These are phyloP conservation scores for Paxillus ammoniavirescens DNA, from an alignment of 768 basidiomycete genomes.

Conservation along the genomic window DNA sequence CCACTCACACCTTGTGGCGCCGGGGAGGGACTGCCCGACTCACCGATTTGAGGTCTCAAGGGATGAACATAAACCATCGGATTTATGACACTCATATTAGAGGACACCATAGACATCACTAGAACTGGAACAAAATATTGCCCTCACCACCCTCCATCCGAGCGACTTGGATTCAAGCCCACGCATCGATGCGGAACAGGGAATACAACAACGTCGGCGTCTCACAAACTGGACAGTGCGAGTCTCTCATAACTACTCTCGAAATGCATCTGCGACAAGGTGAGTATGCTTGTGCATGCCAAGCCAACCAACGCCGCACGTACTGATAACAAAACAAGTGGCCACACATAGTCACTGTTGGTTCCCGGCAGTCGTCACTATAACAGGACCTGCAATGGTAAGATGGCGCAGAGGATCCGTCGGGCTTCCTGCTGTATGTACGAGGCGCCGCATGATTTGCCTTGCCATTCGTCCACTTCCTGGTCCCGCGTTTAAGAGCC, in stretches of 20 bases:
- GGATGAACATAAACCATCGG: too few species aligned
- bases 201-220: constrained; percentile 54
- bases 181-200: constrained; percentile 50
- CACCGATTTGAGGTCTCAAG: too few species aligned
- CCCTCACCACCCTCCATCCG: background rate
- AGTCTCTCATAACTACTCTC: constrained; percentile 42
- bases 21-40: too few species aligned
- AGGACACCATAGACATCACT: background rate
- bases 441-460: constrained; percentile 4
- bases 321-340: constrained; percentile 59
- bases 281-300: background rate
- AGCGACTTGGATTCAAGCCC: constrained; percentile 9
- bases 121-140: background rate
- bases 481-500: constrained; percentile 21
- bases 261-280: constrained; percentile 48
- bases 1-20: too few species aligned
- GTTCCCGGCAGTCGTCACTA: constrained; percentile 47
- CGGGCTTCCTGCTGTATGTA: constrained; percentile 8
- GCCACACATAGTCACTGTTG: constrained; percentile 62
- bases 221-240: constrained; percentile 52
- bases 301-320: constrained; percentile 3
- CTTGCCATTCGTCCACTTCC: constrained; percentile 16
- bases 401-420: constrained; percentile 10
- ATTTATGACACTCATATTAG: background rate
- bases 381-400: constrained; percentile 53